Percentiles rank a stretch among this genome's conserved stretches.
Evolutionary conservation across 2,329 filamentous ascomycete species (phyloP).

Genomic region (Penicillium sp.): DNA sequence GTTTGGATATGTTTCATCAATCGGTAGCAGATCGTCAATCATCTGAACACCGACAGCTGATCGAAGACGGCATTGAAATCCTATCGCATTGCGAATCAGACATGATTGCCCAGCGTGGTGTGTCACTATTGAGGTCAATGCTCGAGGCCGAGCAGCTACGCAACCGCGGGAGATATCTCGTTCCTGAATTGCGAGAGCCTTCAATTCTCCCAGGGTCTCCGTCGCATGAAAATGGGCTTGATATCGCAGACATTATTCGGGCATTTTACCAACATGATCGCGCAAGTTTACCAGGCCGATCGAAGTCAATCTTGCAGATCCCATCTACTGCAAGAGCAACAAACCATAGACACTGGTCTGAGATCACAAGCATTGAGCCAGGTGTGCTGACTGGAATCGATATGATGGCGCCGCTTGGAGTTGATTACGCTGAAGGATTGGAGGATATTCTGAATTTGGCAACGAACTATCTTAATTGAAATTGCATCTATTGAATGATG

Average conservation of each 20-base stretch:
- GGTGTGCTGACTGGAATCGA: neutral
- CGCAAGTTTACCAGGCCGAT: neutral
- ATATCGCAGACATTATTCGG: constrained; percentile 19
- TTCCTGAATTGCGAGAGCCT: neutral
- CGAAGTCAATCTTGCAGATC: neutral
- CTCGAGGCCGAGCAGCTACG: constrained; percentile 11
- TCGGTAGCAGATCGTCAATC: constrained; percentile 17
- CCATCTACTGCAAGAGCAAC: neutral
- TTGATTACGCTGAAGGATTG: constrained; percentile 15
- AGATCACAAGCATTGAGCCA: neutral
- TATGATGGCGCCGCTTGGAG: constrained; percentile 6
- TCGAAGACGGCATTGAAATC: constrained; percentile 22
- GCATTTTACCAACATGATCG: constrained; percentile 16
- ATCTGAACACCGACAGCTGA: constrained; percentile 18
- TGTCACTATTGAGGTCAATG: constrained; percentile 15
- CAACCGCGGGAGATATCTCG: neutral
- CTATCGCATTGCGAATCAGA: constrained; percentile 21
- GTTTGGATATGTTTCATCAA: constrained; percentile 40
- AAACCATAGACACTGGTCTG: constrained; percentile 4
- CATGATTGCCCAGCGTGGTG: constrained; percentile 27
- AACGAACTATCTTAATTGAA: constrained; percentile 9
- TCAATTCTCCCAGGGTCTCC: neutral
- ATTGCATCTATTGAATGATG: neutral
- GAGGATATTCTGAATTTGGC: constrained; percentile 22
- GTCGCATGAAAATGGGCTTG: neutral